Evolutionary conservation across 176 grass and related monocot genomes (phyloP).

Genomic region (Coix lacrymajobi): DNA sequence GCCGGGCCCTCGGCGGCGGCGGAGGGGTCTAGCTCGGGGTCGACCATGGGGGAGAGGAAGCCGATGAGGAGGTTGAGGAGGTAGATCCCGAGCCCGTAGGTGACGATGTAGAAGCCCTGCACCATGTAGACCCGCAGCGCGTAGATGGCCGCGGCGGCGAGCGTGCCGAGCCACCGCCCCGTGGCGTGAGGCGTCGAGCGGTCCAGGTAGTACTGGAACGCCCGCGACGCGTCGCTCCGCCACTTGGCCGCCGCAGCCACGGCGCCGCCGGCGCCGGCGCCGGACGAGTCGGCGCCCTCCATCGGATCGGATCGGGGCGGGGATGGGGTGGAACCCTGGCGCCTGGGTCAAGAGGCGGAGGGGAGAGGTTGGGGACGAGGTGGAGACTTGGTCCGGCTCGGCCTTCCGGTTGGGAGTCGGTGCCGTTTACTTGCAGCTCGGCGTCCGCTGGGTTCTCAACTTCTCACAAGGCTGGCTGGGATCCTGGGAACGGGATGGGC

Average conservation of each 20-base stretch:
- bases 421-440: slow-evolving; percentile 8
- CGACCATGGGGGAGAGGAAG: slow-evolving; percentile 90
- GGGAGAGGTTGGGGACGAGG: neutral
- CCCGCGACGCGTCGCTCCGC: slow-evolving; percentile 54
- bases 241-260: slow-evolving; percentile 52
- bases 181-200: slow-evolving; percentile 75
- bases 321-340: neutral
- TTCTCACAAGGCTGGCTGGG: neutral
- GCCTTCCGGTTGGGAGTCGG: slow-evolving; percentile 4
- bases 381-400: neutral
- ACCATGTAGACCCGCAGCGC: slow-evolving; percentile 61
- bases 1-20: slow-evolving; percentile 52
- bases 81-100: slow-evolving; percentile 92
- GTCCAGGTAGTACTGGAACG: slow-evolving; percentile 88
- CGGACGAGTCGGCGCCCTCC: slow-evolving; percentile 35
- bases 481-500: neutral
- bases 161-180: slow-evolving; percentile 73
- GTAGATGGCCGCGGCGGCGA: slow-evolving; percentile 52
- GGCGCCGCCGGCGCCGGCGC: slow-evolving; percentile 1
- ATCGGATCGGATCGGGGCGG: slow-evolving; percentile 13
- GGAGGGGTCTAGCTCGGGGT: slow-evolving; percentile 65
- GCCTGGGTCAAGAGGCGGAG: neutral
- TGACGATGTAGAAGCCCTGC: slow-evolving; percentile 88
- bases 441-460: neutral
- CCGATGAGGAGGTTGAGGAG: slow-evolving; percentile 95